Conservation (phyloP, 805 yeast genomes). For the Starmera caribaea region DNA sequence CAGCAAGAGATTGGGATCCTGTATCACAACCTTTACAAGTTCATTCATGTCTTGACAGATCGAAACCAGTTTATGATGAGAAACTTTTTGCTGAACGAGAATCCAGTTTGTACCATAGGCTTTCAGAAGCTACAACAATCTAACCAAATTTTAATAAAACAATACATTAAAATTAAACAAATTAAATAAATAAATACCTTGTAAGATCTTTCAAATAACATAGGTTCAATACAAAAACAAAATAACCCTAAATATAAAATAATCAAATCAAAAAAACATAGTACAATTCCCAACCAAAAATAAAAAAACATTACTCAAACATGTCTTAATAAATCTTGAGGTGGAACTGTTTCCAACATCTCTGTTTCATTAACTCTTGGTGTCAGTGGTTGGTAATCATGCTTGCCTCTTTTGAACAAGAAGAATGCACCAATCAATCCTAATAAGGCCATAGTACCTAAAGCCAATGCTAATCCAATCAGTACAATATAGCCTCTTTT, state of each 20-base stretch:
- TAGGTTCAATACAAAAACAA: neutral
- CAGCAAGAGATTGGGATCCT: conserved; percentile 62
- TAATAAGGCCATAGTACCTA: conserved; percentile 35
- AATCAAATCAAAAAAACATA: conserved; percentile 1
- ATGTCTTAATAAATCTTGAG: conserved; percentile 37
- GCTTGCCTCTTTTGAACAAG: conserved; percentile 27
- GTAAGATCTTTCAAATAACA: conserved; percentile 1
- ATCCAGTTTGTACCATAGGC: conserved; percentile 8
- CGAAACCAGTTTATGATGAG: conserved; percentile 20
- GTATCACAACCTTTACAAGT: conserved; percentile 19
- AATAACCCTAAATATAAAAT: neutral
- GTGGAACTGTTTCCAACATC: conserved; percentile 55
- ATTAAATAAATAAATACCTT: neutral
- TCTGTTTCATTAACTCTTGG: conserved; percentile 53
- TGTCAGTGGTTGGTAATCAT: conserved; percentile 34
- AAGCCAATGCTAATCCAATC: conserved; percentile 56
- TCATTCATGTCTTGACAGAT: conserved; percentile 17
- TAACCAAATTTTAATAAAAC: neutral
- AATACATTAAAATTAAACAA: neutral
- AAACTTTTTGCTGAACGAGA: conserved; percentile 14
- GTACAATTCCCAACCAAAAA: neutral
- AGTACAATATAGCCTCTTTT: conserved; percentile 58
- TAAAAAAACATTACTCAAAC: conserved; percentile 2
- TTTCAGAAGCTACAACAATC: neutral
- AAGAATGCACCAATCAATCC: conserved; percentile 31